Evolutionary conservation across 2,329 filamentous ascomycete genomes (phyloP), one percentile per base, ranked within the genome.

Genomic region (Colletotrichum lupini): DNA sequence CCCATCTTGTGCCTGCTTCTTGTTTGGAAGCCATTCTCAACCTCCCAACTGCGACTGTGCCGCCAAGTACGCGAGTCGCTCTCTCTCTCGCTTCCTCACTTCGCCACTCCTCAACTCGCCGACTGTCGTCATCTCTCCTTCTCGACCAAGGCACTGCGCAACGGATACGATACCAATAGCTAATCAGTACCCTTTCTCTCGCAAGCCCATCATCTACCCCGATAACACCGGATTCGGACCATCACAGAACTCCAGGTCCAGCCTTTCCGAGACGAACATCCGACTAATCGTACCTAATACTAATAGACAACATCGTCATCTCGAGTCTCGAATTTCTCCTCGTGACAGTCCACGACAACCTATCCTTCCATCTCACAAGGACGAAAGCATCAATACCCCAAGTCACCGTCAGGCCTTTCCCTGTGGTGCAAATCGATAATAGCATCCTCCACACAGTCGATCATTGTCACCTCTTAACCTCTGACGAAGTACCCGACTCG

Each of bases 401-500:
- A 49, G 56, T 26, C 42, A 42, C 60, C 24, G 28, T 67, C 35
- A 49, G 70, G 67, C 37, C 32, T 42, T 49, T 61, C 67, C 67
- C 62, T 70, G 67, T 24, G 14, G 14, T 42, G 61, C 61, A 24
- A 42, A 26, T n/a, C 60, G n/a, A 46, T 26, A 63, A 24, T 5
- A 53, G 28, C 46, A 35, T 24, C 52, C 46, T 32, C 28, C 32
- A 46, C 60, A 26, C 60, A 30, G 52, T 19, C 60, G 26, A 35
- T 26, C 28, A 35, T 32, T 49, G 32, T 69, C 59, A 59, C 46
- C 32, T 66, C 59, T 65, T 22, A 73, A 73, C 70, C 55, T 73
- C 67, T 64, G 52, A 73, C 70, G 56, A 70, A 67, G 56, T 32
- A 58, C 66, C 37, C 70, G 70, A 73, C 60, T 73, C 70, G 60